Base-by-base conservation (phyloP, 2,329 filamentous ascomycete genomes). In the Diaporthe eres region DNA sequence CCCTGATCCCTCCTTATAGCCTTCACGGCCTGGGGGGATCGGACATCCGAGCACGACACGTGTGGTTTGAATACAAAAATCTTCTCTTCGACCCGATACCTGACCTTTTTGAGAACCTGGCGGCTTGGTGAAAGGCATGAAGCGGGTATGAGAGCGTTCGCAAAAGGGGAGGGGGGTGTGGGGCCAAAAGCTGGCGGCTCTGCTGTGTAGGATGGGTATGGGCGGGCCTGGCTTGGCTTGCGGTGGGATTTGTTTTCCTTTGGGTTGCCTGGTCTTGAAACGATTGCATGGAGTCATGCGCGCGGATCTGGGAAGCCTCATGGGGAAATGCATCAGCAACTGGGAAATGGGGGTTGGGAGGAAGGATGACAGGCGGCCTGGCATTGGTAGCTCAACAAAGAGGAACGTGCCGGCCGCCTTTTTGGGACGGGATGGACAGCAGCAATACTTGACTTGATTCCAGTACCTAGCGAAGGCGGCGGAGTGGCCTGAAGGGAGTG, bases 331-430 rank as follows among this genome's bases (percentile, higher is more conserved):
- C 51, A 63, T 74, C 31, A 19, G 25, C 31, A 58, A 31, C 39
- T 47, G 22, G 39, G 25, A 60, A n/a, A 61, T 53, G 44, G 28
- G 28, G 39, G 39, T 9, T 15, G 15, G 22, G 58, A 15, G 25
- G n/a, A 22, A 25, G 8, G 39, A 44, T 39, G 37, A 58, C 42
- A 37, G 28, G 37, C 28, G 51, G 63, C 44, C 74, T 39, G 71
- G 71, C 55, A 76, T 74, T 76, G 74, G 55, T 76, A 76, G 74
- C 74, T 76, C 74, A 75, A 39, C n/a, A 39, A 75, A 75, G 74
- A 75, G 74, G 71, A 75, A 75, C 74, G 74, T 75, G 71, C 71
- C 58, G 39, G 68, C 22, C 58, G 57, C 7, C 28, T 72, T 19
- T n/a, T 72, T 72, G 47, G 57, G 25, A 70, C 17, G 42, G 53